Evolutionary conservation across 345 rosid species (phyloP).

Genomic region (Eucalyptus fibrosa): DNA sequence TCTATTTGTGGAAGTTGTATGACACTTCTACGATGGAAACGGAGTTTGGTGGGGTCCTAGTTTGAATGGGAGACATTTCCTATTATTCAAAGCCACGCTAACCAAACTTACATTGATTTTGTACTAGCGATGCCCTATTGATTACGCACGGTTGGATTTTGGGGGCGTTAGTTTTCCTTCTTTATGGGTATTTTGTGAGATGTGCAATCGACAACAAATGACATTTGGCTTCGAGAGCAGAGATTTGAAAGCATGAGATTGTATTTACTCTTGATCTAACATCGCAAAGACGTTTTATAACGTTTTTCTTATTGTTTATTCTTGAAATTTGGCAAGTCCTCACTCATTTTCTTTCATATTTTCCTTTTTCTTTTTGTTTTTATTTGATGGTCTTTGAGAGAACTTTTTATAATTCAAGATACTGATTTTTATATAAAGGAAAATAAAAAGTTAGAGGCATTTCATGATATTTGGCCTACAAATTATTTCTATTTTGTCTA

Average conservation of each 20-base stretch:
- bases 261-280: too few species aligned
- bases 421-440: not conserved
- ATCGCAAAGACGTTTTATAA: too few species aligned
- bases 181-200: too few species aligned
- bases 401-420: not conserved
- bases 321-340: not conserved
- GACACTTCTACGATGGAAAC: too few species aligned
- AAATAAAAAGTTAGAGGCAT: not conserved
- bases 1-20: too few species aligned
- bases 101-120: not conserved
- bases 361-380: not conserved
- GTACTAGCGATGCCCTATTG: not conserved
- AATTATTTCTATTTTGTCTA: not conserved
- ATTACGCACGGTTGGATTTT: not conserved
- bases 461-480: not conserved
- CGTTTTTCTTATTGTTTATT: not conserved
- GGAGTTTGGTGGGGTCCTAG: too few species aligned
- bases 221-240: too few species aligned
- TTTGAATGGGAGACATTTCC: not conserved
- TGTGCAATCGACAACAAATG: too few species aligned
- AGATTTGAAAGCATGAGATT: too few species aligned
- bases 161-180: not conserved
- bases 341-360: not conserved
- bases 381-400: not conserved
- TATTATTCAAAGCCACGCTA: not conserved